A percentile compares a stretch with the other conserved stretches of the same genome.
phyloP scores from a whole-genome alignment of 805 yeast species.

The Cyberlindnera misumaiensis region DNA sequence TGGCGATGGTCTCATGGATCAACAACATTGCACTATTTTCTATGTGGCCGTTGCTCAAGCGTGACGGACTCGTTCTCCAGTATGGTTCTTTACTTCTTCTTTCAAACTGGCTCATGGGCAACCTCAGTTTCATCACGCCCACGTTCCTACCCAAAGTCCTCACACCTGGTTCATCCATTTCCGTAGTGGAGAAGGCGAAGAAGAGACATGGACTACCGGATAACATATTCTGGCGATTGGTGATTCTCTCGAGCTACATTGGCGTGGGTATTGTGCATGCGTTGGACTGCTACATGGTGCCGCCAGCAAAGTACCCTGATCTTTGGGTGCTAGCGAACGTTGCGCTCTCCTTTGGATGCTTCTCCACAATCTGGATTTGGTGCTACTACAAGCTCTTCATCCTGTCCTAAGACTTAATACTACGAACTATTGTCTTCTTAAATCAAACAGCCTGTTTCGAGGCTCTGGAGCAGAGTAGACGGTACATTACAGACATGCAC shows the following conservation, averaged over 20 bases:
- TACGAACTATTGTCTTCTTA: too few species aligned
- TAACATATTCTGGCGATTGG: constrained; percentile 39
- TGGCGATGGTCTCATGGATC: constrained; percentile 82
- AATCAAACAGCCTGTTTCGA: too few species aligned
- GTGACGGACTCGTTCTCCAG: constrained; percentile 70
- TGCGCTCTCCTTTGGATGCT: constrained; percentile 67
- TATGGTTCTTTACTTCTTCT: constrained; percentile 53
- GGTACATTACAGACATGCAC: too few species aligned
- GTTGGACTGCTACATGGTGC: constrained; percentile 41
- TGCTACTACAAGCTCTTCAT: constrained; percentile 44
- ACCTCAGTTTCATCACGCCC: constrained; percentile 47
- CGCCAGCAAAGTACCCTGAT: constrained; percentile 71
- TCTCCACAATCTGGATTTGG: constrained; percentile 79
- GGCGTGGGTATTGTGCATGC: constrained; percentile 45
- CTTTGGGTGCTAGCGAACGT: constrained; percentile 78
- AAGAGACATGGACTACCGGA: constrained; percentile 43
- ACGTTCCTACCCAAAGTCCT: constrained; percentile 31
- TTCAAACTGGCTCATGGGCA: constrained; percentile 77
- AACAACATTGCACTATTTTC: constrained; percentile 80
- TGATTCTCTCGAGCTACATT: constrained; percentile 46
- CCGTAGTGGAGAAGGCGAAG: constrained; percentile 25
- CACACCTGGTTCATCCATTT: constrained; percentile 40
- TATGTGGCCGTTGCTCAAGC: constrained; percentile 77
- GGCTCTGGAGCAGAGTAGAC: too few species aligned
- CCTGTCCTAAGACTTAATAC: constrained; percentile 22